These are phyloP conservation scores for Pogostemon cablin DNA, from an alignment of 257 asterid genomes.

Conservation along the genomic window DNA sequence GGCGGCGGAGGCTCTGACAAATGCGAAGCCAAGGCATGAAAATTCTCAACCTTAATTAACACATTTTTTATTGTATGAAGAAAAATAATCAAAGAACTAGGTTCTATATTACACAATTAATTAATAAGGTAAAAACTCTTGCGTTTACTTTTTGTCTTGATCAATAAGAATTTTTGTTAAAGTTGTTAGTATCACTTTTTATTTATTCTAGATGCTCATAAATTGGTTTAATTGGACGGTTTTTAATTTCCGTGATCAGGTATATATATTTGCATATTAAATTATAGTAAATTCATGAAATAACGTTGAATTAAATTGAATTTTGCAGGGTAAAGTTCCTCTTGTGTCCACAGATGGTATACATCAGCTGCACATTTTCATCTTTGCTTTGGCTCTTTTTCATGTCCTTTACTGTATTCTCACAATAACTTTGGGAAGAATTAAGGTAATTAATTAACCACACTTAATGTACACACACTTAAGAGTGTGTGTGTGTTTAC, in stretches of 20 bases:
- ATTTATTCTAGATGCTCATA: no score
- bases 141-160: no score
- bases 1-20: slow-evolving; percentile 49
- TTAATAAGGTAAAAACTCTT: no score
- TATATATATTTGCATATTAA: neutral
- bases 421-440: slow-evolving; percentile 74
- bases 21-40: slow-evolving; percentile 65
- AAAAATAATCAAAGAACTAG: no score
- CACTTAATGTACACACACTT: no score
- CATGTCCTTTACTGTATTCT: slow-evolving; percentile 73
- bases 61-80: neutral
- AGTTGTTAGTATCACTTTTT: no score
- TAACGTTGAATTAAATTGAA: neutral
- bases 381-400: slow-evolving; percentile 72
- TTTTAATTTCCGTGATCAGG: no score
- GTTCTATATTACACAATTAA: no score
- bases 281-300: slow-evolving; percentile 5
- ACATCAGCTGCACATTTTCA: slow-evolving; percentile 80
- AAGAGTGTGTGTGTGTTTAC: neutral
- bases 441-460: slow-evolving; percentile 55
- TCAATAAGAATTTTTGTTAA: no score
- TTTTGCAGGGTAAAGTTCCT: slow-evolving; percentile 66
- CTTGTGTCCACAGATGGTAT: slow-evolving; percentile 75
- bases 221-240: no score
- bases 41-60: neutral